These are phyloP conservation scores for Aspergillus sp. DNA, from an alignment of 2,329 filamentous ascomycete genomes.

Conservation along the genomic window DNA sequence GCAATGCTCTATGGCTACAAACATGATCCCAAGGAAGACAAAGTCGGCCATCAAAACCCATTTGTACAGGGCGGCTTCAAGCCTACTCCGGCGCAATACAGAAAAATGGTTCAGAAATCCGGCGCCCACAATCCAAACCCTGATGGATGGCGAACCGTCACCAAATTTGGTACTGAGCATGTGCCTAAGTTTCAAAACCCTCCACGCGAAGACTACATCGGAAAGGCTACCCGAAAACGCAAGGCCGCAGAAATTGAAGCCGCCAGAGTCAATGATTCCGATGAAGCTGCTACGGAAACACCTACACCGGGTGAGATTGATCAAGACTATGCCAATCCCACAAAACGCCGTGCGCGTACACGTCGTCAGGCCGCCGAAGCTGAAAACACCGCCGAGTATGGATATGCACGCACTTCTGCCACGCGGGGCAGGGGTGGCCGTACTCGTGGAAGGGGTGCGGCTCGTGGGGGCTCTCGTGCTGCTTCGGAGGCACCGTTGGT, in stretches of 20 bases:
- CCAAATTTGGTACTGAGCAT: slow-evolving; percentile 38
- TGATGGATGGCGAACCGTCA: slow-evolving; percentile 42
- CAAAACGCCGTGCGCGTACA: slow-evolving; percentile 35
- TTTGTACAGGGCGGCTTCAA: slow-evolving; percentile 54
- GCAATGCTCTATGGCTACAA: slow-evolving; percentile 61
- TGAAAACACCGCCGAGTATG: slow-evolving; percentile 16
- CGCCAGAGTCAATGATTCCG: slow-evolving; percentile 27
- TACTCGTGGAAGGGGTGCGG: slow-evolving; percentile 30
- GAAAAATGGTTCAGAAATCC: slow-evolving; percentile 40
- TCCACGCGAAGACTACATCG: slow-evolving; percentile 27
- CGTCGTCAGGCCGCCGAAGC: slow-evolving; percentile 25
- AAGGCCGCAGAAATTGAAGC: slow-evolving; percentile 38
- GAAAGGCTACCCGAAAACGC: slow-evolving; percentile 37
- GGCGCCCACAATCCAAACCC: slow-evolving; percentile 39
- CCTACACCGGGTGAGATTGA: slow-evolving; percentile 29
- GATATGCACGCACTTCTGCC: slow-evolving; percentile 15
- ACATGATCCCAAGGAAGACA: slow-evolving; percentile 51
- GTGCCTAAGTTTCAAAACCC: slow-evolving; percentile 37
- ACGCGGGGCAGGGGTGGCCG: slow-evolving; percentile 30
- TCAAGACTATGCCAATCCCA: slow-evolving; percentile 24
- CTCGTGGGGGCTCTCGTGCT: slow-evolving; percentile 23
- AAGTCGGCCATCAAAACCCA: slow-evolving; percentile 55
- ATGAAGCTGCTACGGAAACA: slow-evolving; percentile 25
- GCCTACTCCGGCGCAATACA: slow-evolving; percentile 43
- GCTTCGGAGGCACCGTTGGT: slow-evolving; percentile 20